A percentile compares a stretch with the other conserved stretches of the same genome.
Conservation (phyloP, 2,329 filamentous ascomycete species). For the Penicillium frequentans region DNA sequence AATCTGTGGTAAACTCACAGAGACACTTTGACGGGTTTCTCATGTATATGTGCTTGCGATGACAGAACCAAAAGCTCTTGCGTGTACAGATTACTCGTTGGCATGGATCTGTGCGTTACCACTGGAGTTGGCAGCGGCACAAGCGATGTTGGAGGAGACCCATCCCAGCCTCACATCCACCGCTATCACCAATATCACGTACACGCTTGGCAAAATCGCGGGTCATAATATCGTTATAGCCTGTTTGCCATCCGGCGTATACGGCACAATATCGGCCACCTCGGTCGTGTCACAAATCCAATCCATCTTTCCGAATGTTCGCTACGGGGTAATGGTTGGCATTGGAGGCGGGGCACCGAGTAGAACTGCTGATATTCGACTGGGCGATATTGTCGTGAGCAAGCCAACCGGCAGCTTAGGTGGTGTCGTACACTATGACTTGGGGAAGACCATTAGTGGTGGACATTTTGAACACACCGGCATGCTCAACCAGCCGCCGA, state of each 20-base stretch:
- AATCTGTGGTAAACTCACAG: neutral
- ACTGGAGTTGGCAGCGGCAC: neutral
- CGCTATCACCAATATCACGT: slow-evolving; percentile 17
- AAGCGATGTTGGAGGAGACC: neutral
- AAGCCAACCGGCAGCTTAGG: neutral
- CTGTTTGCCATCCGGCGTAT: slow-evolving; percentile 15
- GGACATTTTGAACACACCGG: neutral
- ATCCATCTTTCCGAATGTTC: slow-evolving; percentile 16
- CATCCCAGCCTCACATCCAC: neutral
- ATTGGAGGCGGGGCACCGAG: slow-evolving; percentile 22
- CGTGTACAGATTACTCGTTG: neutral
- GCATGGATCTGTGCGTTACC: slow-evolving; percentile 1
- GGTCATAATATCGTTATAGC: slow-evolving; percentile 28
- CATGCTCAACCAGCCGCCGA: neutral
- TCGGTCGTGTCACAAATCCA: neutral
- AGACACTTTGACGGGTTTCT: too few species aligned
- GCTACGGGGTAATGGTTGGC: slow-evolving; percentile 21
- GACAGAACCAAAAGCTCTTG: neutral
- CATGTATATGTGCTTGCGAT: neutral
- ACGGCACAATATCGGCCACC: slow-evolving; percentile 14
- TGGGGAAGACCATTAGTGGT: neutral
- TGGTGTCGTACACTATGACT: slow-evolving; percentile 9
- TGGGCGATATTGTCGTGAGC: slow-evolving; percentile 28
- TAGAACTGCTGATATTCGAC: slow-evolving; percentile 14
- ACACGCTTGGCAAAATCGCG: slow-evolving; percentile 24